These are phyloP conservation scores for Alternaria burnsii DNA, from an alignment of 2,329 filamentous ascomycete species.

Conservation along the genomic window DNA sequence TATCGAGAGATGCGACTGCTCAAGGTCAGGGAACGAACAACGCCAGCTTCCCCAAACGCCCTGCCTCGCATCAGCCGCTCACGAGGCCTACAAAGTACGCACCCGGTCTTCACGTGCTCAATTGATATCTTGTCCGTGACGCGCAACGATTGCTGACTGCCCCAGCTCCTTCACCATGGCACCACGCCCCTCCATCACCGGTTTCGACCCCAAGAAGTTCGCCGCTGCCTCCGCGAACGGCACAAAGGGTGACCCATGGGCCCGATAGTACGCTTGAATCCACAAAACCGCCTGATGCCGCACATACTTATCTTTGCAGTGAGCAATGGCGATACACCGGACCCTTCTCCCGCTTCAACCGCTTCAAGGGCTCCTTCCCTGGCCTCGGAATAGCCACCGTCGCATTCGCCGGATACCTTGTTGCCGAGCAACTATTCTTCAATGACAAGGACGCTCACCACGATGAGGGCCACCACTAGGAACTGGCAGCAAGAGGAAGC, in stretches of 20 bases:
- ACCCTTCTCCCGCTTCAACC: conserved; percentile 85
- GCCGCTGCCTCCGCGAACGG: conserved; percentile 71
- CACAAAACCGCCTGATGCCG: background rate
- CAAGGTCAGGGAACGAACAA: conserved; percentile 28
- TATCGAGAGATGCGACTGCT: conserved; percentile 20
- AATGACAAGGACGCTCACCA: conserved; percentile 63
- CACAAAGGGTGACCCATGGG: conserved; percentile 69
- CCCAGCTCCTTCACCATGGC: conserved; percentile 56
- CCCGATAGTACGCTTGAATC: conserved; percentile 61
- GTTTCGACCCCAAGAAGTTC: conserved; percentile 87
- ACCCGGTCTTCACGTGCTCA: background rate
- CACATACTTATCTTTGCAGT: conserved; percentile 60
- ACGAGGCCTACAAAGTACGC: conserved; percentile 40
- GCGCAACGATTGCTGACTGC: conserved; percentile 25
- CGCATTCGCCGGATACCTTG: conserved; percentile 88
- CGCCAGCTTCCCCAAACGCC: conserved; percentile 30
- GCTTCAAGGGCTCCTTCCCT: conserved; percentile 86
- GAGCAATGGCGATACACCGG: conserved; percentile 96
- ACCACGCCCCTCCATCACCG: conserved; percentile 78
- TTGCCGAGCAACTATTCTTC: conserved; percentile 87
- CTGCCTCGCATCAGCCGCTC: conserved; percentile 25
- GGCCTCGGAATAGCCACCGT: conserved; percentile 92
- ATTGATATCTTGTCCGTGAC: conserved; percentile 2
- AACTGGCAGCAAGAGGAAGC: conserved; percentile 1
- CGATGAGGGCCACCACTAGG: conserved; percentile 15